Conservation (phyloP, 345 rosid genomes). For the Rhodomyrtus tomentosa region DNA sequence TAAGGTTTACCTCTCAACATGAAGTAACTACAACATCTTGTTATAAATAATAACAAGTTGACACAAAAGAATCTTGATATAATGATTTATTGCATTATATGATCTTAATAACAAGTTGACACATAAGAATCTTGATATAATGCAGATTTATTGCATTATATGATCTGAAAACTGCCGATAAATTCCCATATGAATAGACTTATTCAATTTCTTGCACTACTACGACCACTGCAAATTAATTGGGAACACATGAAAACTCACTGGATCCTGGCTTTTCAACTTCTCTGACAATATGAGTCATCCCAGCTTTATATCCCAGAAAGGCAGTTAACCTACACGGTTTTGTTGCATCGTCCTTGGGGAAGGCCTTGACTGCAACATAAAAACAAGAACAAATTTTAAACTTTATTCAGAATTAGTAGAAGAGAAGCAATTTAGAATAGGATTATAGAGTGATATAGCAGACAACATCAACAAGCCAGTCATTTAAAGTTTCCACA, state of each 20-base stretch:
- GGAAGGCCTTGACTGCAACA: conserved; percentile 81
- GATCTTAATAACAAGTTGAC: not conserved
- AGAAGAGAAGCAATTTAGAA: not conserved
- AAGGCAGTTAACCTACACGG: conserved; percentile 77
- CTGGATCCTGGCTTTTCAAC: conserved; percentile 97
- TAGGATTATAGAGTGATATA: not conserved
- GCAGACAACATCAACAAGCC: not conserved
- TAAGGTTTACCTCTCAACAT: not conserved
- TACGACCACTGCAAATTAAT: not conserved
- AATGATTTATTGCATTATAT: not conserved
- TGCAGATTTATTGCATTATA: not conserved
- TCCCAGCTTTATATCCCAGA: conserved; percentile 89
- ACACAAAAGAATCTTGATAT: not conserved
- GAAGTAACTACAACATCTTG: not conserved
- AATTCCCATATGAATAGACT: not conserved
- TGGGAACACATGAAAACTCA: conserved; percentile 5
- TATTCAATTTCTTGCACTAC: not conserved
- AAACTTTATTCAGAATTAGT: not conserved
- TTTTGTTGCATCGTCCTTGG: conserved; percentile 67
- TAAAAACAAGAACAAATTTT: not conserved
- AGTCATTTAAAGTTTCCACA: not conserved
- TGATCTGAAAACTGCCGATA: not conserved
- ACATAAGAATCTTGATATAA: not conserved
- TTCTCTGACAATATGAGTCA: conserved; percentile 93
- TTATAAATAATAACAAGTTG: not conserved